A percentile compares a stretch with the other conserved stretches of the same genome.
Conservation (phyloP, 108 stramenopile genomes). For the Nitzschia sp. region DNA sequence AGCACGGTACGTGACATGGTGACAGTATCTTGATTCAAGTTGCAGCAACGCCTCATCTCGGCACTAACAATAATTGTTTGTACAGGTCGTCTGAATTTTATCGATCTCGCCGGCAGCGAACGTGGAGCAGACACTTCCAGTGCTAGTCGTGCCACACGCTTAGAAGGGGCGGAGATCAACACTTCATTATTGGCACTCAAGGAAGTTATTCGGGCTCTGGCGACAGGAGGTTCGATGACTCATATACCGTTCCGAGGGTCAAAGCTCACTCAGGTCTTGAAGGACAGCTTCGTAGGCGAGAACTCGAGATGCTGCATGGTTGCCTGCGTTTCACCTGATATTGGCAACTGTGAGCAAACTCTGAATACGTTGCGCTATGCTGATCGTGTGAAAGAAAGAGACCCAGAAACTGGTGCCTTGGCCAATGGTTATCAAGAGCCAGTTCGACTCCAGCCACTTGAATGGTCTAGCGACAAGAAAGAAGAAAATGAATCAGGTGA, state of each 20-base stretch:
- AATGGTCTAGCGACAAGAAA: background rate
- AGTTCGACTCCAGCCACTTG: slow-evolving; percentile 4
- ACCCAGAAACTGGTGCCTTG: slow-evolving; percentile 68
- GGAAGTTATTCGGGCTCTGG: slow-evolving; percentile 98
- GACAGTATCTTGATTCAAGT: no score
- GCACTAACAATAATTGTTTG: background rate
- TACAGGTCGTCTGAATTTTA: slow-evolving; percentile 89
- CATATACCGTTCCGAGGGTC: slow-evolving; percentile 98
- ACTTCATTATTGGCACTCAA: slow-evolving; percentile 97
- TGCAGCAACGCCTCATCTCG: background rate
- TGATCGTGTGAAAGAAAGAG: slow-evolving; percentile 93
- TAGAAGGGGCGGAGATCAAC: slow-evolving; percentile 99
- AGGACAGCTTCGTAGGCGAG: slow-evolving; percentile 93
- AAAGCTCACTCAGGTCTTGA: slow-evolving; percentile 96
- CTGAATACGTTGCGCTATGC: slow-evolving; percentile 98
- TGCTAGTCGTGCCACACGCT: slow-evolving; percentile 88
- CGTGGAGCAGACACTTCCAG: slow-evolving; percentile 95
- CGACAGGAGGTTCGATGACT: slow-evolving; percentile 79
- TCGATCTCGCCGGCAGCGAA: slow-evolving; percentile 98
- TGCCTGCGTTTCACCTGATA: slow-evolving; percentile 93
- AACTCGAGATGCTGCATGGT: slow-evolving; percentile 97
- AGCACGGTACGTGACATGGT: slow-evolving; percentile 70
- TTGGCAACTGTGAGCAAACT: slow-evolving; percentile 94
- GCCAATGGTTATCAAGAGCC: slow-evolving; percentile 30
- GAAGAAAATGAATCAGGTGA: slow-evolving; percentile 25